These are phyloP conservation scores for Xylaria palmicola DNA, from an alignment of 495 filamentous ascomycete genomes.

Conservation along the genomic window DNA sequence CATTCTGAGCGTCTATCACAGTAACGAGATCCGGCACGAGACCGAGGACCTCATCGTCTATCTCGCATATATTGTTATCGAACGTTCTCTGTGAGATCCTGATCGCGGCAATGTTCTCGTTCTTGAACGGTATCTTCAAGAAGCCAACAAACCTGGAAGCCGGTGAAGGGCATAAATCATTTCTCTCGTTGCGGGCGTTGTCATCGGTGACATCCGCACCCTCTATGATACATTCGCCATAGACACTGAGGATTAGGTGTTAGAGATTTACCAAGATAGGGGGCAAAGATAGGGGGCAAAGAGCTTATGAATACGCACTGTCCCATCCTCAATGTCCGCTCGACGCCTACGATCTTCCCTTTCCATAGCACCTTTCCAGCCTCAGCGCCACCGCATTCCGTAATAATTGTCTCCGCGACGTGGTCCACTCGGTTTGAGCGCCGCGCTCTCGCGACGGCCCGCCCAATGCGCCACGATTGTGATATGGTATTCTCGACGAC, in stretches of 20 bases:
- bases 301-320: constrained; percentile 24
- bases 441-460: constrained; percentile 52
- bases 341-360: constrained; percentile 61
- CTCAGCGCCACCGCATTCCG: constrained; percentile 53
- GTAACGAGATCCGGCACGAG: constrained; percentile 62
- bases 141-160: constrained; percentile 30
- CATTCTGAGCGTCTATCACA: constrained; percentile 59
- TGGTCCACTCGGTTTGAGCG: constrained; percentile 45
- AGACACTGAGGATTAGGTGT: constrained; percentile 22
- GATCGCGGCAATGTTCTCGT: constrained; percentile 61
- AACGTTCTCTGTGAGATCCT: constrained; percentile 25
- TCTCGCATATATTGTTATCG: constrained; percentile 26
- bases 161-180: constrained; percentile 14
- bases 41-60: constrained; percentile 50
- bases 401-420: constrained; percentile 56
- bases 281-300: background rate
- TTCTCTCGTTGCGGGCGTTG: background rate
- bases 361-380: constrained; percentile 56
- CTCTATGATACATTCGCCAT: constrained; percentile 54
- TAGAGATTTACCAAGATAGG: background rate
- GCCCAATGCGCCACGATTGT: constrained; percentile 54
- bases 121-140: constrained; percentile 63
- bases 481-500: constrained; percentile 52
- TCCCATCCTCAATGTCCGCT: constrained; percentile 54
- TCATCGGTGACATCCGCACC: constrained; percentile 37